Conservation (phyloP, 352 stramenopile genomes). For the Phytopythium sindhum region DNA sequence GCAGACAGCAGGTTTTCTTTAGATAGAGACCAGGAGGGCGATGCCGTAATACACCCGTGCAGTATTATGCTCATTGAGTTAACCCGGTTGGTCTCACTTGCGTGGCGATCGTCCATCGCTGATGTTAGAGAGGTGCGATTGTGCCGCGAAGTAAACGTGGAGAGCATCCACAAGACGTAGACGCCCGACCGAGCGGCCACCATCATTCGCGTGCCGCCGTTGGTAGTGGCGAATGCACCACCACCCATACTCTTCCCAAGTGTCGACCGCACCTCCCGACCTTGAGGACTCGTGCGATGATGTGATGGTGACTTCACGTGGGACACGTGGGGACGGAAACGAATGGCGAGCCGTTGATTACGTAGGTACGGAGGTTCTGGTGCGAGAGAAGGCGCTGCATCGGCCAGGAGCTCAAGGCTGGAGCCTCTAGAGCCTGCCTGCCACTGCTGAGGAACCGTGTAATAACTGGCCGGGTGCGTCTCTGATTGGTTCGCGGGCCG, state of each 20-base stretch:
- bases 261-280: not conserved
- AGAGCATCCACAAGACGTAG: not conserved
- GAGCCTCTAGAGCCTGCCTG: not conserved
- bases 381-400: conserved; percentile 2
- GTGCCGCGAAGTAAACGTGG: not conserved
- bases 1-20: no score
- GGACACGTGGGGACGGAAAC: not conserved
- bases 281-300: no score
- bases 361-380: not conserved
- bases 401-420: no score
- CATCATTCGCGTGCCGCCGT: conserved; percentile 1
- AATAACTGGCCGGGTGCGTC: no score
- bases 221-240: not conserved
- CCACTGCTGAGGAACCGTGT: no score
- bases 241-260: no score
- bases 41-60: not conserved
- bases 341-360: not conserved
- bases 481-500: not conserved
- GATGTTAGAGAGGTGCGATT: no score
- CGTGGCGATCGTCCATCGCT: not conserved
- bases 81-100: not conserved
- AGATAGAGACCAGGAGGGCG: not conserved
- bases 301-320: not conserved
- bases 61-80: not conserved
- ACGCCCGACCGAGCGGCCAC: no score